These are phyloP conservation scores for Pseudomonodictys pantanalensis DNA, from an alignment of 495 filamentous ascomycete genomes.

Conservation along the genomic window DNA sequence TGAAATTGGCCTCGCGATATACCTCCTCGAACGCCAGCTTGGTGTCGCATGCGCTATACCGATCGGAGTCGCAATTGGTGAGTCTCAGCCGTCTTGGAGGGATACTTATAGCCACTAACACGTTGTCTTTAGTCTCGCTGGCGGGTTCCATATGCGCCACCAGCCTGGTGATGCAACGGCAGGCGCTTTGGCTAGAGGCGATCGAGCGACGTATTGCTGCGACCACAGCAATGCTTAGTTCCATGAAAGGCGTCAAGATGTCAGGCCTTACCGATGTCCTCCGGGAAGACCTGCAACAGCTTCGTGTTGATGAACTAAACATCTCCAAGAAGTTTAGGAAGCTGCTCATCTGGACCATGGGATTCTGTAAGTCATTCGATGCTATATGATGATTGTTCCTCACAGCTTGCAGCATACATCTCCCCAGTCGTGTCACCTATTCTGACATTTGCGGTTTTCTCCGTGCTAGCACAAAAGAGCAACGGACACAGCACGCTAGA, in stretches of 20 bases:
- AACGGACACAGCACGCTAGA: constrained; percentile 43
- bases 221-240: constrained; percentile 52
- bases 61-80: constrained; percentile 37
- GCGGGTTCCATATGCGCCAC: constrained; percentile 46
- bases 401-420: constrained; percentile 44
- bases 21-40: constrained; percentile 56
- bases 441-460: constrained; percentile 52
- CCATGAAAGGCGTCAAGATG: constrained; percentile 65
- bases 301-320: constrained; percentile 57
- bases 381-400: constrained; percentile 11
- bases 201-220: constrained; percentile 46
- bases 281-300: constrained; percentile 45
- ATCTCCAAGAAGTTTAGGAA: constrained; percentile 57
- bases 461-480: constrained; percentile 47
- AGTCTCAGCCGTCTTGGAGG: constrained; percentile 14
- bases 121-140: constrained; percentile 35
- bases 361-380: constrained; percentile 41
- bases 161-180: constrained; percentile 48
- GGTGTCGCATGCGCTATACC: constrained; percentile 56
- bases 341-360: constrained; percentile 55
- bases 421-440: constrained; percentile 54
- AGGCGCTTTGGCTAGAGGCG: constrained; percentile 49
- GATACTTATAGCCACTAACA: background rate
- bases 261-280: constrained; percentile 51
- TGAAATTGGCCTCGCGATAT: constrained; percentile 59